These are phyloP conservation scores for Diaporthe citrichinensis DNA, from an alignment of 2,329 filamentous ascomycete genomes.

Conservation along the genomic window DNA sequence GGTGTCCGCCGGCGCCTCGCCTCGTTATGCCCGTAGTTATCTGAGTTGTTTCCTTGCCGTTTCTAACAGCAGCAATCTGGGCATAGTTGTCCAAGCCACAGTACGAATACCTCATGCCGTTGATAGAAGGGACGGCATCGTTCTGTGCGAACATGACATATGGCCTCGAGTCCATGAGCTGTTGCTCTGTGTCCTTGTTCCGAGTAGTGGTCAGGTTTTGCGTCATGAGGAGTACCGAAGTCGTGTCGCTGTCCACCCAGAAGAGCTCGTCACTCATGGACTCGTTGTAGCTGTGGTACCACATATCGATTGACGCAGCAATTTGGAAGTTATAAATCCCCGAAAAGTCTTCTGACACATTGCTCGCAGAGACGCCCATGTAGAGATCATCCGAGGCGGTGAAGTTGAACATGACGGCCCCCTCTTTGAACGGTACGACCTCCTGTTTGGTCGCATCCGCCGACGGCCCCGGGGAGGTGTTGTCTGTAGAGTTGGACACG, in stretches of 20 bases:
- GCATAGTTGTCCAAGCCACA: constrained; percentile 82
- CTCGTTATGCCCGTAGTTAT: constrained; percentile 77
- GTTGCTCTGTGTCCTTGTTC: constrained; percentile 68
- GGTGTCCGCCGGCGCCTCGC: constrained; percentile 74
- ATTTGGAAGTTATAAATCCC: constrained; percentile 85
- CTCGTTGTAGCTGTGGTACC: constrained; percentile 77
- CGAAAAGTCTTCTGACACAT: constrained; percentile 70
- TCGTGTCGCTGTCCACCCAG: constrained; percentile 88
- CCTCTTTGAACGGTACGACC: constrained; percentile 70
- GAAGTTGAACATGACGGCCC: constrained; percentile 76
- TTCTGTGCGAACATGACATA: constrained; percentile 85
- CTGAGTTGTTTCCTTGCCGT: constrained; percentile 62
- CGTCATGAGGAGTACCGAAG: constrained; percentile 84
- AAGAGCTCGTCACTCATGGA: constrained; percentile 66
- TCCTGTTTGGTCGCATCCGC: constrained; percentile 60
- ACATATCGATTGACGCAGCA: constrained; percentile 84
- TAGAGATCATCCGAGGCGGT: constrained; percentile 78
- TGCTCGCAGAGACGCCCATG: constrained; percentile 81
- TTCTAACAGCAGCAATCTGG: constrained; percentile 71
- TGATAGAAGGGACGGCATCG: constrained; percentile 68
- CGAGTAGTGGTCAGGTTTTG: constrained; percentile 75
- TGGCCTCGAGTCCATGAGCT: constrained; percentile 68
- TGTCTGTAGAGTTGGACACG: constrained; percentile 76
- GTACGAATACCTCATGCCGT: constrained; percentile 83
- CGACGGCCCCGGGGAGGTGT: constrained; percentile 77